Conservation (phyloP, 208 protist species). For the Leishmania tarentolae region DNA sequence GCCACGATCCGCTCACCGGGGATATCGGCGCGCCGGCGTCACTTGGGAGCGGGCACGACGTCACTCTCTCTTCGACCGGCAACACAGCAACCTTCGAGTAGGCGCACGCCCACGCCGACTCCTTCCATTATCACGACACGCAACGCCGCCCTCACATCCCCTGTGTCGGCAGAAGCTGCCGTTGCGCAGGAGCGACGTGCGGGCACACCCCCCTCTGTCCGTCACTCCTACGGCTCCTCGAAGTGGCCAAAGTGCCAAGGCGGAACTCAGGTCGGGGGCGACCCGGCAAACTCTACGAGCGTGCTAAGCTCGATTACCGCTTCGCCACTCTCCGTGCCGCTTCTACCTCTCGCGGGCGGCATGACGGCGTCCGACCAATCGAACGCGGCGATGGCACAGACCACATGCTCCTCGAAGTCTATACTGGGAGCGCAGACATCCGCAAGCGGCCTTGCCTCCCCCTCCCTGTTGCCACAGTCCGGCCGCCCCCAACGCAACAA, state of each 20-base stretch:
- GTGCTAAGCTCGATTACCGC: background rate
- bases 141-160: background rate
- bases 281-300: background rate
- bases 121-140: background rate
- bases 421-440: background rate
- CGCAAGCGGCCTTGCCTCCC: background rate
- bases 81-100: background rate
- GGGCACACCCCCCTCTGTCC: background rate
- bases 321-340: background rate
- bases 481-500: background rate
- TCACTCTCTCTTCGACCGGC: background rate
- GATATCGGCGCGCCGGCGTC: background rate
- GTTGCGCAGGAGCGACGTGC: background rate
- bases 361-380: background rate
- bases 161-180: background rate
- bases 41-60: background rate
- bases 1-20: background rate
- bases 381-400: background rate
- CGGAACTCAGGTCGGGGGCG: background rate
- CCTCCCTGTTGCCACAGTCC: background rate
- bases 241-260: background rate
- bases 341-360: background rate
- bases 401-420: background rate
- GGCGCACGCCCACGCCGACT: background rate
- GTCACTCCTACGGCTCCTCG: background rate